phyloP scores from a whole-genome alignment of 176 grass and related monocot species.

The Zea luxurians region DNA sequence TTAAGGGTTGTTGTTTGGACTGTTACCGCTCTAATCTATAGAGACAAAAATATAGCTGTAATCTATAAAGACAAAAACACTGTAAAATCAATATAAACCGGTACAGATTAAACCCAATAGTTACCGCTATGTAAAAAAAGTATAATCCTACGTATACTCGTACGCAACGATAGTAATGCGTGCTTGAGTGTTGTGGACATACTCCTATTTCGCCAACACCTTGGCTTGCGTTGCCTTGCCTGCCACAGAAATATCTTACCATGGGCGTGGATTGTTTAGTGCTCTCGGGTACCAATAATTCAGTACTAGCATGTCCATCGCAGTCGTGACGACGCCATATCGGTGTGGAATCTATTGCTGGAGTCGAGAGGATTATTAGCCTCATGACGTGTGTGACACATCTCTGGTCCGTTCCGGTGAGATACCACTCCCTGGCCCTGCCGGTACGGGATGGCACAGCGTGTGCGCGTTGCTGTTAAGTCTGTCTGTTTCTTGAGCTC shows the following conservation, averaged over 20 bases:
- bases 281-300: conserved; percentile 18
- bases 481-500: background rate
- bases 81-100: too few species aligned
- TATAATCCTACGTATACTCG: background rate
- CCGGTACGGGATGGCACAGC: conserved; percentile 13
- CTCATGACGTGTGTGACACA: background rate
- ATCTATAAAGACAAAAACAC: too few species aligned
- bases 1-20: too few species aligned
- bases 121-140: conserved; percentile 7
- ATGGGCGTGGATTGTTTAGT: background rate
- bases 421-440: background rate
- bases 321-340: background rate
- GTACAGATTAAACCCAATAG: too few species aligned
- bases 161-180: conserved; percentile 20
- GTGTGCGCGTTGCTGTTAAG: background rate
- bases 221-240: background rate
- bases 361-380: too few species aligned
- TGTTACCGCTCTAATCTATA: too few species aligned
- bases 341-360: background rate
- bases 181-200: background rate
- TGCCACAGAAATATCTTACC: background rate
- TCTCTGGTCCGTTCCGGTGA: background rate
- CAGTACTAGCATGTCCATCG: background rate
- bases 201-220: background rate
- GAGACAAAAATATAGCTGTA: too few species aligned